Evolutionary conservation across 371 early-diverging fungal genomes (phyloP), one percentile per base, ranked within the genome.

Genomic region (Mucor saturninus): DNA sequence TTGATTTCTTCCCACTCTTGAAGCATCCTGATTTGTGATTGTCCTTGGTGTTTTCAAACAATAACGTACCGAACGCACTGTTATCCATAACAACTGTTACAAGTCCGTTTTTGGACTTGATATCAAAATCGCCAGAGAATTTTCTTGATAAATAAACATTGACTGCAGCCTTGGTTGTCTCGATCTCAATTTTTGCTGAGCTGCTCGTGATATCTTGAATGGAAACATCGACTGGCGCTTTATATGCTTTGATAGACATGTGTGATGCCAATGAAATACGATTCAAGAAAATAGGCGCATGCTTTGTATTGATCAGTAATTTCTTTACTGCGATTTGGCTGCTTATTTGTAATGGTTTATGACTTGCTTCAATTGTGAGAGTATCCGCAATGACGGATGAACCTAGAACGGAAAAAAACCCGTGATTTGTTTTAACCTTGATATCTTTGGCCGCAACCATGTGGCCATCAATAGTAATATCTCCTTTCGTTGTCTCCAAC

Each of bases 111-210:
- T 50, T 50, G 5, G 62, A 45, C 5, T 29, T 54, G 6, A 61
- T 21, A 28, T 26, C 26, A 6, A 68, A 63, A 14, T 39, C 11
- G 10, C 63, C 63, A 14, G 59, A 59, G 32, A 59, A 63, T 15
- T 30, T 49, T 2, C 56, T 54, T n/a, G 64, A 50, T 28, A 68
- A 14, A 38, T 56, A 52, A 6, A 68, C 56, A 26, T 21, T 39
- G 5, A 64, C 56, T 35, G 64, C 60, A 1, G 64, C 60, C 55
- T 60, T 49, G 0, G 64, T 37, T 21, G 60, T 48, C 29, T 56
- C 59, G 26, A 64, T 56, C n/a, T 11, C 11, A 3, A 68, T 46
- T 2, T 40, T 43, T 10, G 56, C 54, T 6, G 63, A 40, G 3
- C 21, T 35, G 9, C 30, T 55, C 15, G 2, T 40, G 28, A 64